Percentiles rank a stretch among this genome's conserved stretches.
These are phyloP conservation scores for Colletotrichum scovillei DNA, from an alignment of 2,329 filamentous ascomycete species.

Conservation along the genomic window DNA sequence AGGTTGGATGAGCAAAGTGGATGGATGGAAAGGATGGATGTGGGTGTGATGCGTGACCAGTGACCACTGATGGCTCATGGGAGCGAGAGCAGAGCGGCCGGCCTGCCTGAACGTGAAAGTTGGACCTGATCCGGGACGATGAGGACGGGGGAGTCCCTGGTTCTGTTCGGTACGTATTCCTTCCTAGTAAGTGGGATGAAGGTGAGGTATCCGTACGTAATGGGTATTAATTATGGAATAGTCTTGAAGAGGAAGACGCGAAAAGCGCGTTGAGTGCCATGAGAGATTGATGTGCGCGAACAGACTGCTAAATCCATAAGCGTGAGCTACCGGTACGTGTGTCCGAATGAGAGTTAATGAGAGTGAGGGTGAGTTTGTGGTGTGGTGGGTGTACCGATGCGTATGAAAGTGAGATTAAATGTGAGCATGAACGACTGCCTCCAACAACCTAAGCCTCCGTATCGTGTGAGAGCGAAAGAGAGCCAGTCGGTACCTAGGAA, in stretches of 20 bases:
- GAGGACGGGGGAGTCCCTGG: background rate
- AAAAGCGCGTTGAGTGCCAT: background rate
- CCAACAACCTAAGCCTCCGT: background rate
- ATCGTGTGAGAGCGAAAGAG: background rate
- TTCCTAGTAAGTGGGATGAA: no score
- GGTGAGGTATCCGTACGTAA: background rate
- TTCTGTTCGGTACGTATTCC: background rate
- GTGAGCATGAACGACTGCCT: background rate
- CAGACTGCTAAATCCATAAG: background rate
- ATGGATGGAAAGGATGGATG: background rate
- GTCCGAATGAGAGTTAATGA: background rate
- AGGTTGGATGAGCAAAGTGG: conserved; percentile 4
- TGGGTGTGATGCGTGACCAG: background rate
- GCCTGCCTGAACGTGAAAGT: background rate
- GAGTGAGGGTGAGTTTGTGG: background rate
- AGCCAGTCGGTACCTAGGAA: background rate
- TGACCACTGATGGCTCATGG: background rate
- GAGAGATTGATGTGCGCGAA: background rate
- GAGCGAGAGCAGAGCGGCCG: background rate
- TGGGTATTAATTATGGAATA: background rate
- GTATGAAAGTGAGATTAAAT: background rate
- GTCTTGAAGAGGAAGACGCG: background rate
- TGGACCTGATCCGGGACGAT: background rate
- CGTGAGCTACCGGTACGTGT: no score
- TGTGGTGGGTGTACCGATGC: background rate